Evolutionary conservation across 257 asterid genomes (phyloP).

Genomic region (Gentiana straminea): DNA sequence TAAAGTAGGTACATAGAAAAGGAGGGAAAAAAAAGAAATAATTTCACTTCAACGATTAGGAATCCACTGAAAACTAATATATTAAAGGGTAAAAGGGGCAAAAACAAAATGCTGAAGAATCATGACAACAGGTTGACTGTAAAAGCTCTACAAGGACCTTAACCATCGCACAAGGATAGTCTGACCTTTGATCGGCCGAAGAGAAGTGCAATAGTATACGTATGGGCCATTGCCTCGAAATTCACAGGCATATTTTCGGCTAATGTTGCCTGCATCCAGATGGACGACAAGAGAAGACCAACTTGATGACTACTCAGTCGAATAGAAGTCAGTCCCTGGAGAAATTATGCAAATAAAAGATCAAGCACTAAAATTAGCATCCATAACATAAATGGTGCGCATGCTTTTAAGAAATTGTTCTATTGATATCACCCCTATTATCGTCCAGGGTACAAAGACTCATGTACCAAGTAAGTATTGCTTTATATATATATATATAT

Average conservation of each 20-base stretch:
- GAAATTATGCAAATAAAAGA: constrained; percentile 4
- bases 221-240: constrained; percentile 42
- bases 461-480: no score
- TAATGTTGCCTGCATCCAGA: constrained; percentile 40
- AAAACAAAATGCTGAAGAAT: no score
- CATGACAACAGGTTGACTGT: background rate
- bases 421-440: no score
- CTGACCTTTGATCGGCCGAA: constrained; percentile 40
- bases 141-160: background rate
- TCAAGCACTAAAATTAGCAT: background rate
- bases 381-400: background rate
- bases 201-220: constrained; percentile 29
- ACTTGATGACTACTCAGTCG: constrained; percentile 43
- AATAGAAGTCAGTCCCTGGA: constrained; percentile 33
- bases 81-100: no score
- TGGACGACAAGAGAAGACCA: constrained; percentile 39
- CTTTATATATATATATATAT: no score
- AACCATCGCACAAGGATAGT: background rate
- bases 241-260: constrained; percentile 33
- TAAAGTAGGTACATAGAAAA: no score
- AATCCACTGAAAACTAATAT: no score
- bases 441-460: no score
- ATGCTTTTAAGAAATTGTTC: no score
- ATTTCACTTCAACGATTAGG: background rate
- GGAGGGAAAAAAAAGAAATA: no score